phyloP scores from a whole-genome alignment of 192 early-diverging fungal species.

The Backusella luteola region DNA sequence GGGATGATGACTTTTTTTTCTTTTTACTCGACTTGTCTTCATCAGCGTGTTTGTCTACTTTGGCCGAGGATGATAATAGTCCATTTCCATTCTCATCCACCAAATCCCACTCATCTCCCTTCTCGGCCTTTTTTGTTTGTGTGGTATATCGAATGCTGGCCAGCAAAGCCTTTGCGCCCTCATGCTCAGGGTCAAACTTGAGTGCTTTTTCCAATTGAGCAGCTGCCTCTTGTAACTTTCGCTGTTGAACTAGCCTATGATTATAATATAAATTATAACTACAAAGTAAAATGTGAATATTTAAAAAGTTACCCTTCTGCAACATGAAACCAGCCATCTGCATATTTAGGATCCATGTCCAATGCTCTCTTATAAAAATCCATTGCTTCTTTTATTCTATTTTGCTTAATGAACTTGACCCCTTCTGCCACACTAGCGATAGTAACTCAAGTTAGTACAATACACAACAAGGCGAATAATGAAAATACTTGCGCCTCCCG shows the following conservation, averaged over 20 bases:
- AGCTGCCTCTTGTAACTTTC: slow-evolving; percentile 50
- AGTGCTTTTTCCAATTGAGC: slow-evolving; percentile 53
- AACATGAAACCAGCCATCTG: slow-evolving; percentile 37
- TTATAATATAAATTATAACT: neutral
- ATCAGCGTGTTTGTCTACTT: neutral
- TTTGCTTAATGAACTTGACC: slow-evolving; percentile 21
- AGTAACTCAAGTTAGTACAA: neutral
- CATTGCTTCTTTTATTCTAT: slow-evolving; percentile 25
- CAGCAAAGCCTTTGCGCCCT: slow-evolving; percentile 44
- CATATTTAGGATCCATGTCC: slow-evolving; percentile 41
- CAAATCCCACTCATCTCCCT: slow-evolving; percentile 15
- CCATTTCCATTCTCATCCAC: neutral
- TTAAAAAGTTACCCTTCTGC: slow-evolving; percentile 26
- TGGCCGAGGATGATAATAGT: neutral
- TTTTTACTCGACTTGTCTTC: neutral
- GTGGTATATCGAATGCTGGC: slow-evolving; percentile 12
- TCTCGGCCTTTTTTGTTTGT: slow-evolving; percentile 1
- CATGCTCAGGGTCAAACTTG: slow-evolving; percentile 41
- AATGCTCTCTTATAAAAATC: slow-evolving; percentile 34
- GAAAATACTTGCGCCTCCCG: slow-evolving; percentile 30
- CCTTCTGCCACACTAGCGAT: slow-evolving; percentile 29
- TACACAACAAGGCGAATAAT: neutral
- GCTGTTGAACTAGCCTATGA: slow-evolving; percentile 26
- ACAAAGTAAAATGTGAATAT: neutral
- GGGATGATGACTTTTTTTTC: neutral